A percentile compares a stretch with the other conserved stretches of the same genome.
phyloP scores from a whole-genome alignment of 1,139 yeast genomes.

The Yamadazyma pseudoaaseri region DNA sequence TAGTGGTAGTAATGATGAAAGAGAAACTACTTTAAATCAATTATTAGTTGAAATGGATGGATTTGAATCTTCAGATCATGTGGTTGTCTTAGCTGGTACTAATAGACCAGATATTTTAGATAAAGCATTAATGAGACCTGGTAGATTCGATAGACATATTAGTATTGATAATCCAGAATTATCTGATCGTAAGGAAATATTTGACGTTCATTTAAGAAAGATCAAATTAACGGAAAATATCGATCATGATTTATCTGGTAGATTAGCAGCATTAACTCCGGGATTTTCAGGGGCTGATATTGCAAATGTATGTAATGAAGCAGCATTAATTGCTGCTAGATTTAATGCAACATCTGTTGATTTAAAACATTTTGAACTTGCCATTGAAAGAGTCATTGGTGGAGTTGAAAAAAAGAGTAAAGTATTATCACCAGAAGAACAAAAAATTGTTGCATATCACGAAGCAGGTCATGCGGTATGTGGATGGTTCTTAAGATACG shows the following conservation, averaged over 20 bases:
- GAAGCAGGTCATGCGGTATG: slow-evolving; percentile 99
- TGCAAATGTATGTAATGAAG: slow-evolving; percentile 95
- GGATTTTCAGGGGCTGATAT: slow-evolving; percentile 98
- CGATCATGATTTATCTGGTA: slow-evolving; percentile 62
- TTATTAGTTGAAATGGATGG: slow-evolving; percentile 98
- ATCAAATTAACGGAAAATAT: slow-evolving; percentile 50
- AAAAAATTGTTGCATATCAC: slow-evolving; percentile 89
- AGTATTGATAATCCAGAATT: slow-evolving; percentile 89
- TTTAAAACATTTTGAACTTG: slow-evolving; percentile 84
- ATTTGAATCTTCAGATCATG: slow-evolving; percentile 84
- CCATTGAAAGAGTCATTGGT: slow-evolving; percentile 95
- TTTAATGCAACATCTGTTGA: slow-evolving; percentile 66
- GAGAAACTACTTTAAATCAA: slow-evolving; percentile 95
- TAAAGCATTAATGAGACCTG: slow-evolving; percentile 91
- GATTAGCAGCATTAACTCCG: slow-evolving; percentile 93
- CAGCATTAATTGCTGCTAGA: slow-evolving; percentile 95
- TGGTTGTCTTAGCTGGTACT: slow-evolving; percentile 96
- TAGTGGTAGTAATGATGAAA: slow-evolving; percentile 90
- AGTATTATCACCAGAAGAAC: slow-evolving; percentile 79
- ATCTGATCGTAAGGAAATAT: slow-evolving; percentile 90
- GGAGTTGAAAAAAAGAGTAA: slow-evolving; percentile 91
- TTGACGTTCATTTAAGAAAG: slow-evolving; percentile 76
- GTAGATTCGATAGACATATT: slow-evolving; percentile 94
- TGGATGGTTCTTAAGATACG: slow-evolving; percentile 89
- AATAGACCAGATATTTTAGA: slow-evolving; percentile 93